Conservation (phyloP, 148 eudicot species). For the Fagopyrum tataricum region DNA sequence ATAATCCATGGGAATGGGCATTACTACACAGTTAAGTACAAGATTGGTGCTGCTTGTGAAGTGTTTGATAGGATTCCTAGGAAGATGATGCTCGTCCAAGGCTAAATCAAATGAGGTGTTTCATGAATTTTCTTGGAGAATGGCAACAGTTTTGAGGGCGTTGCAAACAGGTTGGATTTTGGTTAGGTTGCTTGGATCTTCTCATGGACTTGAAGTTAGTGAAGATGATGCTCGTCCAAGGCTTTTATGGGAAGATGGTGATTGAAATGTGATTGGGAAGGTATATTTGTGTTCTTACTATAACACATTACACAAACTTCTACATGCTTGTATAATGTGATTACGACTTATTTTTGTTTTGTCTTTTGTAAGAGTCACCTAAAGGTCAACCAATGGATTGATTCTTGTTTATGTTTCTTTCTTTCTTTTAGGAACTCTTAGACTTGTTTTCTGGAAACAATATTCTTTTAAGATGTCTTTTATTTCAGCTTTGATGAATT, state of each 20-base stretch:
- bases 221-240: conserved; percentile 50
- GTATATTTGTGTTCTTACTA: conserved; percentile 20
- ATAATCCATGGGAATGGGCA: conserved; percentile 46
- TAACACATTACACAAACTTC: not conserved
- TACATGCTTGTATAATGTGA: not conserved
- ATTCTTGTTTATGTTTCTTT: not conserved
- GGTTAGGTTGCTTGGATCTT: conserved; percentile 64
- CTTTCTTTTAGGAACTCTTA: not conserved
- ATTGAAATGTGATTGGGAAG: conserved; percentile 60
- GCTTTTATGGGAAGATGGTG: conserved; percentile 60
- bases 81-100: too few relatives aligned
- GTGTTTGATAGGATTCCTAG: conserved; percentile 40
- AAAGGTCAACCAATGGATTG: not conserved
- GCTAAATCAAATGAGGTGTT: too few relatives aligned
- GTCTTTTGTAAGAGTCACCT: not conserved
- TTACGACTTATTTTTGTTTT: not conserved
- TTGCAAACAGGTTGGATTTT: conserved; percentile 20
- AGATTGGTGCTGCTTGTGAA: conserved; percentile 23
- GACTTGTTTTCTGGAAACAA: not conserved
- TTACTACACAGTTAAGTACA: conserved; percentile 45
- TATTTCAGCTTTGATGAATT: not conserved
- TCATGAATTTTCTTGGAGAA: conserved; percentile 52
- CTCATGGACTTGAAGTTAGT: conserved; percentile 34
- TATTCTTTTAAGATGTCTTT: not conserved
- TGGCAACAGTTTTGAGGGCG: conserved; percentile 46